phyloP scores from a whole-genome alignment of 1,139 yeast species.

The Kluyveromyces sp. region DNA sequence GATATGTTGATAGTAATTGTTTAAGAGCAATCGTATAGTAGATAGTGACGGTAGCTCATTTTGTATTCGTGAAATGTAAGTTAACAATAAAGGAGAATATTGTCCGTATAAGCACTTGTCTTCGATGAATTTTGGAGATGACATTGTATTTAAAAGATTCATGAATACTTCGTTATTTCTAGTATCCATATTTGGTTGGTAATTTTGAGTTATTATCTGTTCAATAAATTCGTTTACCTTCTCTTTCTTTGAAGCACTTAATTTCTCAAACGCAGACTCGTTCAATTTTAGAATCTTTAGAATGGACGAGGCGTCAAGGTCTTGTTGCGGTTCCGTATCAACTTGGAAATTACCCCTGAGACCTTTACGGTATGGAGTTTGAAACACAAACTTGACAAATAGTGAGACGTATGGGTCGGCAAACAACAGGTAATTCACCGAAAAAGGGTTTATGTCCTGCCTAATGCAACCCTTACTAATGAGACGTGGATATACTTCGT shows the following conservation, averaged over 20 bases:
- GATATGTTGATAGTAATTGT: conserved; percentile 14
- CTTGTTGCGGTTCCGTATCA: not conserved
- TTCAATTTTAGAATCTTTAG: conserved; percentile 2
- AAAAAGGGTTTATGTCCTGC: conserved; percentile 2
- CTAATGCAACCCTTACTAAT: conserved; percentile 2
- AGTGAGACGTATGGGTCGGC: conserved; percentile 2
- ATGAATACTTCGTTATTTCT: not conserved
- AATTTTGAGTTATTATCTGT: not conserved
- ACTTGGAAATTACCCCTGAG: not conserved
- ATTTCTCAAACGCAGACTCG: not conserved
- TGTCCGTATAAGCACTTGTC: conserved; percentile 3
- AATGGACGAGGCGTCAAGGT: not conserved
- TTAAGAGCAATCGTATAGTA: not conserved
- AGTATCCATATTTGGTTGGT: not conserved
- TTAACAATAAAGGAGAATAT: conserved; percentile 2
- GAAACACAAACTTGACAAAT: conserved; percentile 1
- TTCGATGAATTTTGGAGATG: conserved; percentile 2
- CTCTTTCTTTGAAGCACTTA: not conserved
- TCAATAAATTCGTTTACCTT: conserved; percentile 1
- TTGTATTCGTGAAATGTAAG: conserved; percentile 1
- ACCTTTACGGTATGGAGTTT: conserved; percentile 2
- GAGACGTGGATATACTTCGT: conserved; percentile 3
- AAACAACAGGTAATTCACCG: not conserved
- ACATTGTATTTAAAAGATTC: not conserved
- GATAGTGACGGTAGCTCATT: conserved; percentile 1